Base-by-base conservation (phyloP, 805 yeast genomes). In the Yamadazyma laniorum region DNA sequence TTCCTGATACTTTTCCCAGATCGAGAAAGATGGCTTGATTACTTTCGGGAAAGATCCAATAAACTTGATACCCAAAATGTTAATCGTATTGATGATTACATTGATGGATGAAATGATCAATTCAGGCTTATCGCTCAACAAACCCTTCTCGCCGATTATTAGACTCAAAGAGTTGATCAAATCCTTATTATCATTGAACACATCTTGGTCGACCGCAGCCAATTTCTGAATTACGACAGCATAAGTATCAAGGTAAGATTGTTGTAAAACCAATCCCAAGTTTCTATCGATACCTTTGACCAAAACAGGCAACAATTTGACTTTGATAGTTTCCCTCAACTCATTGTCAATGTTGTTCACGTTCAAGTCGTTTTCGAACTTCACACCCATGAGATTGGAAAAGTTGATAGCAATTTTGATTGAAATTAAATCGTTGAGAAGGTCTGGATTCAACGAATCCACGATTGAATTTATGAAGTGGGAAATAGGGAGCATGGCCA, bases 11-110 rank as follows among this genome's bases (percentile, higher is more conserved):
- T 58, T 47, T 19, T 73, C 68, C 63, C 85, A 83, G 26, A 86
- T 72, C 18, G 67, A 64, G 38, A 88, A 69, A 8, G 85, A 68
- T 11, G 88, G 86, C 12, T 89, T 87, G 44, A 93, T 77, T 54
- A 90, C 81, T 59, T 81, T 82, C 22, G 97, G 87, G 70, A 89
- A 85, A 53, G 73, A 77, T 5, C 95, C 90, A 55, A 93, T 82
- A 45, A 82, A 72, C 54, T 88, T 85, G 14, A 95, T 90, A 37
- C 99, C 99, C 32, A 90, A 61, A 17, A 80, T 75, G 36, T 80
- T 77, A 38, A 87, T 75, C 39, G 88, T 65, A 48, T 80, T 79
- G 40, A 86, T 79, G 44, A 87, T 75, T 42, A 83, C 80, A 49
- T 82, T 77, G 41, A 88, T 69, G 1, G 96, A 77, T 0, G 96